Conservation (phyloP, 441 rosid species). For the Pelargonium cotyledonis region DNA sequence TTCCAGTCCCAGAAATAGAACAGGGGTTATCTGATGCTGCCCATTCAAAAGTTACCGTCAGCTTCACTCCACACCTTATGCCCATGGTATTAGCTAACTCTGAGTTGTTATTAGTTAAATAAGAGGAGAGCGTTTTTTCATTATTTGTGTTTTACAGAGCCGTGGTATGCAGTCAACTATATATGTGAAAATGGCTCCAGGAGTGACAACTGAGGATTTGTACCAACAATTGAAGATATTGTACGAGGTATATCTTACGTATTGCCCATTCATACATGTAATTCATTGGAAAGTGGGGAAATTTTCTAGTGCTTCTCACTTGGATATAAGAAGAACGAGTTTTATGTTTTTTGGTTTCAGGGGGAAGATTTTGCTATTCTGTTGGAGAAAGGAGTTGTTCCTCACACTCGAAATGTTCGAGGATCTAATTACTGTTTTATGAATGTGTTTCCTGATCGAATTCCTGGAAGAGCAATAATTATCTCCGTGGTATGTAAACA, state of each 20-base stretch:
- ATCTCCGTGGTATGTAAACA: conserved; percentile 65
- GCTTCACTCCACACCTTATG: conserved; percentile 98
- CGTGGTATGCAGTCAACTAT: conserved; percentile 84
- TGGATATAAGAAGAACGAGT: too few relatives aligned
- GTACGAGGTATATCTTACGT: conserved; percentile 38
- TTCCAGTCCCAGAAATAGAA: conserved; percentile 93
- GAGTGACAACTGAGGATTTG: conserved; percentile 43
- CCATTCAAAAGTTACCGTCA: conserved; percentile 62
- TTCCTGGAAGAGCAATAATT: conserved; percentile 77
- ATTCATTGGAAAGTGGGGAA: too few relatives aligned
- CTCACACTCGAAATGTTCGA: conserved; percentile 73
- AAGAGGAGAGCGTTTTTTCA: conserved; percentile 1
- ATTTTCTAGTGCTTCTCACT: too few relatives aligned
- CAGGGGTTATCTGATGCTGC: conserved; percentile 85
- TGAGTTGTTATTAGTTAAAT: conserved; percentile 13
- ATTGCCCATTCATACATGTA: too few relatives aligned
- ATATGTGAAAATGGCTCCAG: conserved; percentile 52
- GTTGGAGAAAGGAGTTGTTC: conserved; percentile 67
- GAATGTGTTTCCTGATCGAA: conserved; percentile 81
- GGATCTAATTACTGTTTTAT: conserved; percentile 82
- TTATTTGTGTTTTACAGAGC: conserved; percentile 39
- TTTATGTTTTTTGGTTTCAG: conserved; percentile 31
- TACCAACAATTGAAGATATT: conserved; percentile 38
- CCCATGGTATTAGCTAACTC: conserved; percentile 55
- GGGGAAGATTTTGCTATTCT: conserved; percentile 71